Conservation (phyloP, 441 rosid genomes). For the Populus hybrid region DNA sequence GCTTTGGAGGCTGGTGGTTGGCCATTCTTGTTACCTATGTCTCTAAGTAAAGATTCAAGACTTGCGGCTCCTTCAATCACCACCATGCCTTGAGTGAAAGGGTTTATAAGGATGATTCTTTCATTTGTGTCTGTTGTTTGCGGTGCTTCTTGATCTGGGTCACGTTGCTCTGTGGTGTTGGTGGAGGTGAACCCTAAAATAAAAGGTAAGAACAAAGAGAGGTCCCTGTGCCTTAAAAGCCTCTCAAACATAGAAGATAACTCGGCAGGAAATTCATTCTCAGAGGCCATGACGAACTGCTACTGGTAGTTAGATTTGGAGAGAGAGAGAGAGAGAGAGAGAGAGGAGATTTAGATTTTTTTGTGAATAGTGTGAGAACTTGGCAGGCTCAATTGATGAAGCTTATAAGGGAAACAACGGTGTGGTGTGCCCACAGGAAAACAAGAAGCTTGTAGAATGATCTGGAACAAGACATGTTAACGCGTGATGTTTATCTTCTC, state of each 20-base stretch:
- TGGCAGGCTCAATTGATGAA: neutral
- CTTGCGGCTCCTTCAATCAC: constrained; percentile 44
- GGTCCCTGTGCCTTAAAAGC: constrained; percentile 40
- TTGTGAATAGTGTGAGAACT: neutral
- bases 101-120: constrained; percentile 50
- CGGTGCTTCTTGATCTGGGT: constrained; percentile 28
- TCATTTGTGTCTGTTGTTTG: constrained; percentile 21
- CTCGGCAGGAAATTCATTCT: constrained; percentile 29
- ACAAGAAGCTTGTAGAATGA: constrained; percentile 46
- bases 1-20: constrained; percentile 71
- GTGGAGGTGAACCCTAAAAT: constrained; percentile 33
- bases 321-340: neutral
- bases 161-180: constrained; percentile 11
- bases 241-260: constrained; percentile 34
- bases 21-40: constrained; percentile 32
- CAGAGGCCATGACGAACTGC: constrained; percentile 34
- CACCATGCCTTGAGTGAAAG: constrained; percentile 48
- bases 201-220: constrained; percentile 51
- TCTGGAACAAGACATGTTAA: constrained; percentile 36
- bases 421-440: constrained; percentile 22
- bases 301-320: neutral
- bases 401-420: neutral
- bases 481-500: constrained; percentile 16
- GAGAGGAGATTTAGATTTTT: neutral
- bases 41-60: constrained; percentile 42